A percentile compares a stretch with the other conserved stretches of the same genome.
Evolutionary conservation across 169 alveolate species (phyloP).

Genomic region (Babesia bigemina): DNA sequence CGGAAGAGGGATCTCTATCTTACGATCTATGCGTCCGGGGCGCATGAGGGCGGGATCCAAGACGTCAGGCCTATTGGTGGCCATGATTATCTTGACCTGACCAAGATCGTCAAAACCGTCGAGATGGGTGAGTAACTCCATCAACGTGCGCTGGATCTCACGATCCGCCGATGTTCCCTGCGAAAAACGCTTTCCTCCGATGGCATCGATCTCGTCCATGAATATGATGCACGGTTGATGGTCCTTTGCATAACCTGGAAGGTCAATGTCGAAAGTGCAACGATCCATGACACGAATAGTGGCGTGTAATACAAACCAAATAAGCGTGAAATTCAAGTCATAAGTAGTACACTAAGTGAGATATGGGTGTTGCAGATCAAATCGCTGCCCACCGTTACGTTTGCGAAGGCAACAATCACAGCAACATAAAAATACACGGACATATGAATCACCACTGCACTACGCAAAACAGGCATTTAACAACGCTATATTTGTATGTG

Average conservation of each 20-base stretch:
- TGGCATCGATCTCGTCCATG: conserved; percentile 99
- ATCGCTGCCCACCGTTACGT: too few relatives aligned
- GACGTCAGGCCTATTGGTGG: conserved; percentile 99
- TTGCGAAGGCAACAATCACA: too few relatives aligned
- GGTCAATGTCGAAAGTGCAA: background rate
- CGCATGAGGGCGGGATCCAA: conserved; percentile 99
- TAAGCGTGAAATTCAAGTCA: too few relatives aligned
- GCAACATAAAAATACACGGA: too few relatives aligned
- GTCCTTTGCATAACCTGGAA: conserved; percentile 93
- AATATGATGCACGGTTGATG: conserved; percentile 99
- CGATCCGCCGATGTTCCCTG: conserved; percentile 99
- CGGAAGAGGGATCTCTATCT: conserved; percentile 98
- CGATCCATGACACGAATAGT: too few relatives aligned
- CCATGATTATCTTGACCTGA: conserved; percentile 99
- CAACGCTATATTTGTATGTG: too few relatives aligned
- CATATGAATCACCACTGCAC: too few relatives aligned
- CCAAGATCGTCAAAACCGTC: conserved; percentile 99
- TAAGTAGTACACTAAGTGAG: too few relatives aligned
- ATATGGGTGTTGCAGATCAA: too few relatives aligned
- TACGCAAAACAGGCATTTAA: too few relatives aligned
- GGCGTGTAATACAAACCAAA: too few relatives aligned
- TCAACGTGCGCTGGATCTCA: conserved; percentile 97
- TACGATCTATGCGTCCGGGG: conserved; percentile 99
- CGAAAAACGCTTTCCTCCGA: conserved; percentile 97
- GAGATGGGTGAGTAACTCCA: conserved; percentile 94